Evolutionary conservation across 148 eudicot species (phyloP).

Genomic region (Diospyros lotus): DNA sequence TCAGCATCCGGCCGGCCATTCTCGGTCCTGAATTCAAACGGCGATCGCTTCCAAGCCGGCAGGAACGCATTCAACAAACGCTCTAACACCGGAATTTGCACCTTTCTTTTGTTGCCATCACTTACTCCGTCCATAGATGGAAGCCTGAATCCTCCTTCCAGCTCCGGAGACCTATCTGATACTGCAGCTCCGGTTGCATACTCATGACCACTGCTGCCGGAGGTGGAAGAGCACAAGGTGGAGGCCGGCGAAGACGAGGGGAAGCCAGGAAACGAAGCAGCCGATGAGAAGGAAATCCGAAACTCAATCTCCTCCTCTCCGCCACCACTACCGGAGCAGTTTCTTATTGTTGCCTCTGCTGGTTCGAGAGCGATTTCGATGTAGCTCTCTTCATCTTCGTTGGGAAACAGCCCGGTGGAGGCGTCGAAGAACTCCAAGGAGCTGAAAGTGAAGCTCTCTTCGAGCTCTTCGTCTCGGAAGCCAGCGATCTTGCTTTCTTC

Average conservation of each 20-base stretch:
- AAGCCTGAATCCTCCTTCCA: neutral
- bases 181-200: neutral
- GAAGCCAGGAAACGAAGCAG: neutral
- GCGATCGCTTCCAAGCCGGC: neutral
- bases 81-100: neutral
- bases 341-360: neutral
- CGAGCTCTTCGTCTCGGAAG: neutral
- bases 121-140: neutral
- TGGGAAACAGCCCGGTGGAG: neutral
- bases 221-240: neutral
- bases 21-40: neutral
- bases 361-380: conserved; percentile 9
- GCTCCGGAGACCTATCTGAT: neutral
- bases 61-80: neutral
- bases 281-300: neutral
- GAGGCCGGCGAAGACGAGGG: neutral
- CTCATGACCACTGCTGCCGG: neutral
- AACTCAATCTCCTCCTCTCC: neutral
- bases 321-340: neutral
- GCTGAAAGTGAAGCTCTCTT: conserved; percentile 1
- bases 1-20: neutral
- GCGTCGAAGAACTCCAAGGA: neutral
- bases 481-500: neutral
- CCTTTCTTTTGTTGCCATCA: neutral
- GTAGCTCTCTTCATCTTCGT: conserved; percentile 2